Base-by-base conservation (phyloP, 306 rosid genomes). In the Glycyrrhiza uralensis region DNA sequence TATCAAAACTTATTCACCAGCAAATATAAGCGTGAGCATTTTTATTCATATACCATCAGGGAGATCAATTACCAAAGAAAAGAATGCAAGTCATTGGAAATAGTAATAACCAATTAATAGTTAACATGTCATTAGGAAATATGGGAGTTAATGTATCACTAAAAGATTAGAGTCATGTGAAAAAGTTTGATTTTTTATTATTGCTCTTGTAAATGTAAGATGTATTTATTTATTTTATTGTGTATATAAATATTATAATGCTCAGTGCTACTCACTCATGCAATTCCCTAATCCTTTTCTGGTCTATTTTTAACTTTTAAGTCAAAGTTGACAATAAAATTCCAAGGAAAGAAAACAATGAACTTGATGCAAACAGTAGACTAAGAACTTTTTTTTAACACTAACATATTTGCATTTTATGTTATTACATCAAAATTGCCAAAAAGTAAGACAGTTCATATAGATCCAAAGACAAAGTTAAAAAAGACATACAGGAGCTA, bases 251-350 rank as follows among this genome's bases (percentile, higher is more conserved):
- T 15, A 66, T 14, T 45, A 46, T 45, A 49, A 30, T 30, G n/a
- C 46, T 3, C 6, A 28, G 17, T 12, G 13, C 59, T 47, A 66
- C 38, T 28, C 29, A 12, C 32, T 67, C 22, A 19, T 30, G 47
- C 41, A 30, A 30, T 49, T 30, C 42, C 26, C 7, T 11, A 44
- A 66, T 67, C 72, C 13, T 32, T 52, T 29, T 42, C 4, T 2
- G 10, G 42, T 26, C 41, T 24, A 8, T 3, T 64, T 6, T 42
- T 20, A 15, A 8, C 1, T 64, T 6, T 42, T 20, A 15, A 18
- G 20, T 42, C 49, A 69, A 77, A 35, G 24, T 58, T 39, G 24
- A 35, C 45, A 72, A 36, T 12, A 29, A 50, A 15, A 76, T 76
- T 56, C 8, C 44, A 23, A 74, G 39, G 28, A 47, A 33, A 72